phyloP scores from a whole-genome alignment of 768 basidiomycete species.

The Pisolithus tinctorius region DNA sequence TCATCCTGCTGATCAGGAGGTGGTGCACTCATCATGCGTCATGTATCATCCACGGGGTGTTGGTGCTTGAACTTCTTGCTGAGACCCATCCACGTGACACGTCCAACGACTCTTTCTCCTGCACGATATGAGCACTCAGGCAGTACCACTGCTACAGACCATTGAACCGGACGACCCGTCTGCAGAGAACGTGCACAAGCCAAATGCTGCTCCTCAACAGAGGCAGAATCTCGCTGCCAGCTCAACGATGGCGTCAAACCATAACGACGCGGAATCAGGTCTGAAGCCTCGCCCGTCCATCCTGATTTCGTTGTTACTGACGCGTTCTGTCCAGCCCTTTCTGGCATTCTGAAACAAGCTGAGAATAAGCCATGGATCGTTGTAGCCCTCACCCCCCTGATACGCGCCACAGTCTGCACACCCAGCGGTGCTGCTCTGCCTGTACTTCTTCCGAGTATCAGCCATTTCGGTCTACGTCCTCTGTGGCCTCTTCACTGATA shows the following conservation, averaged over 20 bases:
- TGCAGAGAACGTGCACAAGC: conserved; percentile 22
- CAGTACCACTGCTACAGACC: conserved; percentile 60
- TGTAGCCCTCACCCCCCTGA: conserved; percentile 9
- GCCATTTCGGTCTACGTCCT: conserved; percentile 92
- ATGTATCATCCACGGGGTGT: no score
- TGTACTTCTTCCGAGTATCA: conserved; percentile 81
- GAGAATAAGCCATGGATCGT: conserved; percentile 2
- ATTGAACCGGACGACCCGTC: conserved; percentile 80
- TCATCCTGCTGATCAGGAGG: not conserved
- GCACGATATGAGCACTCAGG: conserved; percentile 48
- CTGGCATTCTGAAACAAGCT: conserved; percentile 76
- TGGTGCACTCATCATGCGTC: no score
- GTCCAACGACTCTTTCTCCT: not conserved
- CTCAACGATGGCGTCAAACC: conserved; percentile 44
- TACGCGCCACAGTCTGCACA: conserved; percentile 56
- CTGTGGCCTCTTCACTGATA: conserved; percentile 83
- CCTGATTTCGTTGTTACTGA: not conserved
- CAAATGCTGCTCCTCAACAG: conserved; percentile 21
- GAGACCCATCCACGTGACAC: not conserved
- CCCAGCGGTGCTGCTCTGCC: conserved; percentile 76
- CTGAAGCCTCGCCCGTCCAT: not conserved
- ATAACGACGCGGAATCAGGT: conserved; percentile 75
- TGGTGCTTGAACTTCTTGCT: no score
- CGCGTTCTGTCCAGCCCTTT: conserved; percentile 41
- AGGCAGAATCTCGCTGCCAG: conserved; percentile 53